Evolutionary conservation across 345 rosid genomes (phyloP).

Genomic region (Theobroma cacao): DNA sequence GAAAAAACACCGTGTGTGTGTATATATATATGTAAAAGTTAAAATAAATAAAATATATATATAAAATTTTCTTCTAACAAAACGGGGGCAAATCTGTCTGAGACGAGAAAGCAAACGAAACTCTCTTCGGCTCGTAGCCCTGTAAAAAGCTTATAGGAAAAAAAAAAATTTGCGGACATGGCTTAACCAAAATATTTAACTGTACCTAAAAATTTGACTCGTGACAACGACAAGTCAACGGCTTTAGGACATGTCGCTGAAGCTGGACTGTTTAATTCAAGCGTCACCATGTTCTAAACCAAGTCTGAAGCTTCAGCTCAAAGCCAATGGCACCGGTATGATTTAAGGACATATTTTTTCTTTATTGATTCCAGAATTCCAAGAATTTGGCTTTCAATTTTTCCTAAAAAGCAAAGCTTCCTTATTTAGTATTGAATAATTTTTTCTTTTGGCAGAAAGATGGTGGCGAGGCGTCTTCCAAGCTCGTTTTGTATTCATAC

Average conservation of each 20-base stretch:
- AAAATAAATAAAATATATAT: too few relatives aligned
- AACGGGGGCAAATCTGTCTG: too few relatives aligned
- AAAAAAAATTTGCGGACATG: not conserved
- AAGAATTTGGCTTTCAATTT: not conserved
- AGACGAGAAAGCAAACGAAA: too few relatives aligned
- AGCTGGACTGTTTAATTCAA: not conserved
- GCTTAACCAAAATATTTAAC: too few relatives aligned
- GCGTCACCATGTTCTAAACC: not conserved
- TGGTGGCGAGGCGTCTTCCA: conserved; percentile 17
- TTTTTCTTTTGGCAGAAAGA: not conserved
- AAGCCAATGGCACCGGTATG: conserved; percentile 1
- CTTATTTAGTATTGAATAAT: not conserved
- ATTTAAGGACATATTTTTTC: not conserved
- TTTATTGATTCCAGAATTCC: not conserved
- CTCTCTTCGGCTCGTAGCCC: not conserved
- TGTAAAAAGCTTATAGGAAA: not conserved
- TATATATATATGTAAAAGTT: too few relatives aligned
- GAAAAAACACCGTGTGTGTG: too few relatives aligned
- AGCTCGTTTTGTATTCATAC: conserved; percentile 40
- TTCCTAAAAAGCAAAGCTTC: not conserved
- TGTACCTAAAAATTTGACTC: too few relatives aligned
- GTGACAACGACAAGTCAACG: not conserved
- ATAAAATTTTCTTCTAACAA: too few relatives aligned
- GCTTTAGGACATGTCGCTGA: not conserved
- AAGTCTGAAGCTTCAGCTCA: not conserved